phyloP scores from a whole-genome alignment of 2,329 filamentous ascomycete species.

The Aureobasidium namibiae region DNA sequence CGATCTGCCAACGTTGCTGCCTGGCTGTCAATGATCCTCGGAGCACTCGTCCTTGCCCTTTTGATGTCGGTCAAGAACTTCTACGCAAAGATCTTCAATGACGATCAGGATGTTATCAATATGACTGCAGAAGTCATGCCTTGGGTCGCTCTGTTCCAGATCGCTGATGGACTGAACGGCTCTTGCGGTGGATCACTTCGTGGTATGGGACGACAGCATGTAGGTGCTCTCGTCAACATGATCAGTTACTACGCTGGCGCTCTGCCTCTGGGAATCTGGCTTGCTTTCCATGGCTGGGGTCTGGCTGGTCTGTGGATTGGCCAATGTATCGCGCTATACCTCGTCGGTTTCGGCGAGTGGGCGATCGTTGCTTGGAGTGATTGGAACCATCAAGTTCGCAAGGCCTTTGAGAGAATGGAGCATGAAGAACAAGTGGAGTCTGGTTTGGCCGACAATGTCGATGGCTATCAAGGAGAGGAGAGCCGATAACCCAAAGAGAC shows the following conservation, averaged over 20 bases:
- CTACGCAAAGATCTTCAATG: constrained; percentile 74
- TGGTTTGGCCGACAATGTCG: constrained; percentile 17
- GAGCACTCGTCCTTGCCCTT: constrained; percentile 56
- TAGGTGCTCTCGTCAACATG: constrained; percentile 74
- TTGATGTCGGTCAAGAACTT: constrained; percentile 63
- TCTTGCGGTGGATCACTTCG: constrained; percentile 72
- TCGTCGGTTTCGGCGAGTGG: constrained; percentile 75
- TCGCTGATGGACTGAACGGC: constrained; percentile 79
- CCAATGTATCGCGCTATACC: constrained; percentile 57
- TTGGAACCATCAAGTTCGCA: constrained; percentile 66
- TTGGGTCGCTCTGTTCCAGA: constrained; percentile 81
- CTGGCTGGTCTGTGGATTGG: constrained; percentile 67
- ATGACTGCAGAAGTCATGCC: constrained; percentile 74
- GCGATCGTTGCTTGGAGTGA: constrained; percentile 66
- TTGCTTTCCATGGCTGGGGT: constrained; percentile 82
- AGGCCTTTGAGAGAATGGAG: constrained; percentile 65
- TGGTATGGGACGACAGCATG: constrained; percentile 80
- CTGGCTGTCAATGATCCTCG: constrained; percentile 61
- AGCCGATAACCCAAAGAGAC: not conserved
- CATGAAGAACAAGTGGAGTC: constrained; percentile 34
- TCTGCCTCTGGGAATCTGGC: constrained; percentile 70
- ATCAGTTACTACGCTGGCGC: constrained; percentile 78
- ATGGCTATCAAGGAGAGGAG: constrained; percentile 14
- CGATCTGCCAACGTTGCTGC: constrained; percentile 70
- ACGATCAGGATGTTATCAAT: constrained; percentile 61